Evolutionary conservation across 1,139 yeast species (phyloP).

Genomic region (Candida glucosophila): DNA sequence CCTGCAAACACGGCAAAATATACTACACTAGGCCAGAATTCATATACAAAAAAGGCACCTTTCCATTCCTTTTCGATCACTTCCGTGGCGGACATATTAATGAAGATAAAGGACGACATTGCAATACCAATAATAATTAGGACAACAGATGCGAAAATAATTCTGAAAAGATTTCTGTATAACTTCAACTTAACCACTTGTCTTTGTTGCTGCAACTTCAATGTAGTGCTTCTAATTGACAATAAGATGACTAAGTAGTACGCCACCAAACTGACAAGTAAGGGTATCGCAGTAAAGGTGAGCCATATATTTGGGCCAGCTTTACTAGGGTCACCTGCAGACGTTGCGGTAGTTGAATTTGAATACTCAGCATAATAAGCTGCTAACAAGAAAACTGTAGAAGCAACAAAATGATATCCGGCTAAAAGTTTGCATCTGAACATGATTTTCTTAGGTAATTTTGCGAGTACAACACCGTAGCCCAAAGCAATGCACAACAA

Average conservation of each 20-base stretch:
- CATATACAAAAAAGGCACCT: slow-evolving; percentile 77
- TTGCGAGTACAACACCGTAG: slow-evolving; percentile 87
- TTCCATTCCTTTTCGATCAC: slow-evolving; percentile 89
- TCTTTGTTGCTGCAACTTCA: slow-evolving; percentile 70
- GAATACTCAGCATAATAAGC: slow-evolving; percentile 41
- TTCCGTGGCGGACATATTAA: slow-evolving; percentile 68
- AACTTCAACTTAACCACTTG: slow-evolving; percentile 85
- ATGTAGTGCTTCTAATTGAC: slow-evolving; percentile 68
- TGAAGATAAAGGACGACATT: slow-evolving; percentile 59
- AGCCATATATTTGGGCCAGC: slow-evolving; percentile 19
- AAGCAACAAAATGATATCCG: slow-evolving; percentile 58
- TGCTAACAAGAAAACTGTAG: slow-evolving; percentile 59
- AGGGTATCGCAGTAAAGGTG: slow-evolving; percentile 51
- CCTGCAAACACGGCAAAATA: slow-evolving; percentile 79
- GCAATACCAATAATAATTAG: slow-evolving; percentile 49
- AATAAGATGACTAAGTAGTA: slow-evolving; percentile 72
- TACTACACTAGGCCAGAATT: slow-evolving; percentile 91
- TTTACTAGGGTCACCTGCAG: slow-evolving; percentile 12
- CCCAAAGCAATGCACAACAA: slow-evolving; percentile 82
- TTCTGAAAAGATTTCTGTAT: slow-evolving; percentile 70
- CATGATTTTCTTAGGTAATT: slow-evolving; percentile 72
- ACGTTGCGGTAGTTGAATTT: slow-evolving; percentile 29
- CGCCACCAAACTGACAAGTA: slow-evolving; percentile 57
- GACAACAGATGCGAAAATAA: slow-evolving; percentile 60
- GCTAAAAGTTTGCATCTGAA: slow-evolving; percentile 73